Evolutionary conservation across 768 basidiomycete species (phyloP), one percentile per base, ranked within the genome.

Genomic region (Leccinum broughii): DNA sequence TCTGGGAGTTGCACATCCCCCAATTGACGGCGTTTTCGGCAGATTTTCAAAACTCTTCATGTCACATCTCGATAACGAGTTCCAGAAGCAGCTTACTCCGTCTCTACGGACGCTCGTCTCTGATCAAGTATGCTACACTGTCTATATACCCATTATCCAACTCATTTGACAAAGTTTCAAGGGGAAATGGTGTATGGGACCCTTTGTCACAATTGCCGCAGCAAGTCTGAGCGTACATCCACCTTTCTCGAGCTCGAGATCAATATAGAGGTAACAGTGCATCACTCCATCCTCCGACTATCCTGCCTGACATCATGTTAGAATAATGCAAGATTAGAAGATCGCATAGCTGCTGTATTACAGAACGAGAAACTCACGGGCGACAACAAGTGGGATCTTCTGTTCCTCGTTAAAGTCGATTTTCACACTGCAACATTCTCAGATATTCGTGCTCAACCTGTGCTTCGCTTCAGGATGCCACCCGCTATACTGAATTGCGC

Each of bases 41-140:
- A 95, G 94, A 70, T 96, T 98, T 71, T 94, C 93, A 3, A 98
- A 98, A 67, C 81, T 98, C 17, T 96, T 98, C 75, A 90, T 98
- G 84, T 86, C 87, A 13, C 89, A 94, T 68, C 80, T 98, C 35
- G 92, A 93, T 63, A 80, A 79, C 7, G 93, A 97, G 74, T 97
- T 97, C 73, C 83, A 85, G 74, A 93, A 91, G 70, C 94, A 97
- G 68, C 76, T 80, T 2, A 77, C 82, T 49, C 81, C 84, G 6
- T 74, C 77, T 9, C 77, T 95, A 17, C 84, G 81, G 64, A 83
- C 85, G 2, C 80, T 97, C 11, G 79, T 98, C 58, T 80, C 85
- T 6, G 81, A 88, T 65, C 90, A 94, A 77, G 92, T 88, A 67
- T 32, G 74, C 54, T 56, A 57, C 53, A 56, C 52, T 13, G 30